Base-by-base conservation (phyloP, 139 green algal species). In the Bryopsis sp. region DNA sequence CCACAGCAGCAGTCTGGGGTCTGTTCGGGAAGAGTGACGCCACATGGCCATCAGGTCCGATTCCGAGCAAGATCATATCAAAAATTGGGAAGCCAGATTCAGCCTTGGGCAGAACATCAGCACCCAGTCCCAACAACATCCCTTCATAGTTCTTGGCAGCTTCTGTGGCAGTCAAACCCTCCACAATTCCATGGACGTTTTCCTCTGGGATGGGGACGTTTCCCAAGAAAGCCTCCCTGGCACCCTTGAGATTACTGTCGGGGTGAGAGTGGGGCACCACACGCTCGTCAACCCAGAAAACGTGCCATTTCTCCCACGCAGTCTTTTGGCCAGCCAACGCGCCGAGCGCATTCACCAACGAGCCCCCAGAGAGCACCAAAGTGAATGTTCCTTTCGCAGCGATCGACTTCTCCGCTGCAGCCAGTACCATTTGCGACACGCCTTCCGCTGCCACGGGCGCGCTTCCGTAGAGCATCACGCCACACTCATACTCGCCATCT, bases 11-110 rank as follows among this genome's bases (percentile, higher is more conserved):
- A 0, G 72, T 80, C 66, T 83, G 64, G 31, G 69, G 26, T 39
- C 60, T 57, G 79, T 97, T 96, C 71, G 95, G 95, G 80, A 99
- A 99, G n/a, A 99, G 86, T 0, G 89, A 97, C 29, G 90, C 92
- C 3, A 98, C 80, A 69, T 99, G 95, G 64, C 93, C 95, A 68
- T 99, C 95, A 15, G 95, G 95, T 7, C 95, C 95, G 5, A 98
- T 83, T 31, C 91, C 83, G 39, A 99, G 86, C 38, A 98, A 71
- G n/a, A 97, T 86, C 1, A 93, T 70, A 73, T 98, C 92, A 59
- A 96, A 87, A 0, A 89, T 50, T 7, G 92, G 92, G 19, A 92
- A 65, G 47, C 59, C 74, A 37, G 72, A 68, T 0, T 78, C 68
- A 19, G 54, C 46, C 47, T 69, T 72, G n/a, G 89, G 86, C 54